Base-by-base conservation (phyloP, 1,139 yeast species). In the Hyphopichia burtonii region DNA sequence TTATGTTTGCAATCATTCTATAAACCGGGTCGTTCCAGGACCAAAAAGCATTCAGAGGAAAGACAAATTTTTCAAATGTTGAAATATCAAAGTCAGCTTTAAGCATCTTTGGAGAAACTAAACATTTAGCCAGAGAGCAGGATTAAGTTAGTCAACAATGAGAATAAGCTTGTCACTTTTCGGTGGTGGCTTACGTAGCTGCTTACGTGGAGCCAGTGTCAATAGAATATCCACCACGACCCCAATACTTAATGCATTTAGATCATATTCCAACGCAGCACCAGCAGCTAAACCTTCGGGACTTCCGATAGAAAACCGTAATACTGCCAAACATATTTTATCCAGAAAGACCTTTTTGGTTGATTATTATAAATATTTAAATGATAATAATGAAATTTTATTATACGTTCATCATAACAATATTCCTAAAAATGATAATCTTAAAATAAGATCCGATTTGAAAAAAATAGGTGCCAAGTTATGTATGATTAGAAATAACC, bases 321-420 rank as follows among this genome's bases (percentile, higher is more conserved):
- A 61, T 19, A 78, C 85, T 8, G 68, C 68, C 40, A 83, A 83
- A 54, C 79, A 79, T 37, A 48, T 64, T 20, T 68, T 68, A 41
- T 79, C 89, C 2, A 76, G 97, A 64, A 91, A 91, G 69, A 90
- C 97, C 0, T 89, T 82, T 55, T 71, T 91, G 48, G 71, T 91
- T 46, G 96, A 91, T 64, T 72, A 78, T 51, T 91, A 91, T 71
- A 79, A 87, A 48, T 68, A 83, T 49, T 61, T 89, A 49, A 76
- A 90, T 66, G 83, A 84, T 46, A 69, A 66, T 37, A 82, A 82
- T 58, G 82, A 86, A 34, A 80, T 90, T 38, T 71, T 90, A 22
- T 71, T 91, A 43, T 83, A 87, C 52, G 79, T 82, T 10, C 98
- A 91, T 65, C 94, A 88, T 66, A 89, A 89, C 61, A 89, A 90